Evolutionary conservation across 352 stramenopile species (phyloP).

Genomic region (Phytophthora aleatoria): DNA sequence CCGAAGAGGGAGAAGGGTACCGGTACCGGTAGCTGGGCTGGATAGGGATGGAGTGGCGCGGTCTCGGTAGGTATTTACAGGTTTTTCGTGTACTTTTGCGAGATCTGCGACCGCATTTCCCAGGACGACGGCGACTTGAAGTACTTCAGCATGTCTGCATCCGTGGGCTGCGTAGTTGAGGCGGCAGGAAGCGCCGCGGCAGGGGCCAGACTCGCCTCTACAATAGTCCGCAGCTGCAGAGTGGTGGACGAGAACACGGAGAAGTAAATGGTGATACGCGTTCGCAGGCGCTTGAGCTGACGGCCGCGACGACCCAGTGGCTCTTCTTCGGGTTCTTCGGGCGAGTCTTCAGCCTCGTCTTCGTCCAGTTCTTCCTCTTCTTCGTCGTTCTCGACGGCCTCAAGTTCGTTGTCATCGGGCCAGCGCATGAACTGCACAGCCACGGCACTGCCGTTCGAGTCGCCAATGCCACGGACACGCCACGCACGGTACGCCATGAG

Average conservation of each 20-base stretch:
- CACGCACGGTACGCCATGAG: conserved; percentile 70
- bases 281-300: conserved; percentile 45
- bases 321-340: conserved; percentile 58
- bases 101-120: conserved; percentile 69
- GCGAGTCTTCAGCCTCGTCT: conserved; percentile 38
- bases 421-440: conserved; percentile 73
- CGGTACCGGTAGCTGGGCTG: not conserved
- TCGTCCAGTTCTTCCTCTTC: conserved; percentile 50
- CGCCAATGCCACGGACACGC: conserved; percentile 56
- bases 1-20: conserved; percentile 9
- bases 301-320: conserved; percentile 32
- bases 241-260: conserved; percentile 49
- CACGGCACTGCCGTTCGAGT: conserved; percentile 53
- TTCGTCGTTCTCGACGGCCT: conserved; percentile 45
- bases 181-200: conserved; percentile 22
- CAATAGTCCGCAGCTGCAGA: conserved; percentile 63
- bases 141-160: conserved; percentile 71
- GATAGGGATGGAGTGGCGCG: conserved; percentile 9
- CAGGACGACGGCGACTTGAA: conserved; percentile 74
- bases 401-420: conserved; percentile 42
- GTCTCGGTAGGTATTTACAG: conserved; percentile 28
- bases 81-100: conserved; percentile 63
- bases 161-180: conserved; percentile 40
- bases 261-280: conserved; percentile 70
- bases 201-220: conserved; percentile 65